Evolutionary conservation across 2,329 filamentous ascomycete genomes (phyloP).

Genomic region (Fusarium bulbicola): DNA sequence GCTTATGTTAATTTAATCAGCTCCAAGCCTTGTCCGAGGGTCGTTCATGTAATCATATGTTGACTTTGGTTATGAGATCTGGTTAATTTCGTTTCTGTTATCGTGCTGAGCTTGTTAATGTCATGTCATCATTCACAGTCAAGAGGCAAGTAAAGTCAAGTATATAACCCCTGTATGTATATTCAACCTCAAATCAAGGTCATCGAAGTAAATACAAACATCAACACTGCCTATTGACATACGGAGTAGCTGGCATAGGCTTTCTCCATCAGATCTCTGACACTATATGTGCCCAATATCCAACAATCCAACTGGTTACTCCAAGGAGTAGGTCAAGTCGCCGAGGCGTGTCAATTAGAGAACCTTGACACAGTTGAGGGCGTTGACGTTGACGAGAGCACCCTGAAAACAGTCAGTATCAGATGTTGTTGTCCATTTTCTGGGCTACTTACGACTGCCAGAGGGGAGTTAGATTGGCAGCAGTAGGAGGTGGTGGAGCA

Average conservation of each 20-base stretch:
- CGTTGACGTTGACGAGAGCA: neutral
- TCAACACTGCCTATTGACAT: neutral
- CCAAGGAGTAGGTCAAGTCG: neutral
- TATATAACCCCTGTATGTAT: neutral
- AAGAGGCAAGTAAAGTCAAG: neutral
- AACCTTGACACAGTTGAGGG: constrained; percentile 8
- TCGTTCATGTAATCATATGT: neutral
- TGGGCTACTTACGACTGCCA: constrained; percentile 1
- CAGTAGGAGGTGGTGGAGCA: constrained; percentile 6
- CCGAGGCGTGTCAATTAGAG: neutral
- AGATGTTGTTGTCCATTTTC: fast-evolving
- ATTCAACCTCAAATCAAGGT: neutral
- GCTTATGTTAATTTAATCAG: neutral
- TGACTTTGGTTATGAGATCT: neutral
- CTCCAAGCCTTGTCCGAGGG: neutral
- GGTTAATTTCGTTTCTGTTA: neutral
- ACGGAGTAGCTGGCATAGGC: neutral
- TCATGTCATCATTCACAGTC: neutral
- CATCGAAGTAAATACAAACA: constrained; percentile 1
- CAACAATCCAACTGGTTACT: neutral
- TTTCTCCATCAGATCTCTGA: neutral
- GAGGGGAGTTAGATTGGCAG: neutral
- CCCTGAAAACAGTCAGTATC: neutral
- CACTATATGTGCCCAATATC: neutral
- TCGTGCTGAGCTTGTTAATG: too few species aligned